Base-by-base conservation (phyloP, 768 basidiomycete species). In the Phaeotremella fagi region DNA sequence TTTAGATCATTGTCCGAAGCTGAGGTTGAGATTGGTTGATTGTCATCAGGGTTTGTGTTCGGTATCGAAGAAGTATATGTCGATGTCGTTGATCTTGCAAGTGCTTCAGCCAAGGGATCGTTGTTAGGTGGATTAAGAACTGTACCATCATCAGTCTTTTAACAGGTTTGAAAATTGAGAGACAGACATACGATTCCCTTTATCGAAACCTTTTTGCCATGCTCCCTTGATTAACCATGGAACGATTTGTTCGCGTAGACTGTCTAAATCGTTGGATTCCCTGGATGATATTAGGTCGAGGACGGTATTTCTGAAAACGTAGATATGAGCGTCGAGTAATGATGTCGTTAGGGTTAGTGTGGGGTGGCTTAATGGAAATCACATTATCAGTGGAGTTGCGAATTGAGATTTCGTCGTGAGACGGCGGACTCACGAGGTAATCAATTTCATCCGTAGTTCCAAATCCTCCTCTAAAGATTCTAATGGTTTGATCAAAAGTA, bases 201-300 rank as follows among this genome's bases (percentile, higher is more conserved):
- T 45, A 9, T 61, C 60, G 11, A 76, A 49, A 7, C 64, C 63
- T 29, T 61, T 65, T 54, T 76, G 72, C 70, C 90, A 90, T 57
- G 88, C 87, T 4, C 87, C 77, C 69, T 88, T 90, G 76, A 89
- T 87, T 50, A 95, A 69, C 88, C 90, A 95, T 0, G 92, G 92
- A 11, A 97, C 71, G 64, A 95, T 88, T 55, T 95, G 90, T 71
- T 92, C 87, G 46, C 86, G 80, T 47, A 97, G 79, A 15, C 90
- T 94, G 46, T 88, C 85, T 36, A 91, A 79, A 61, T 83, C 80
- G 3, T 75, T 76, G 63, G 87, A 88, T 55, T 82, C 80, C 33
- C 71, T 48, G 11, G 82, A 79, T 24, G 91, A 77, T 12, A 75
- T 48, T 25, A 83, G 78, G 53, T 88, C 84, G 23, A 95, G 77